These are phyloP conservation scores for Nakaseomyces sp. DNA, from an alignment of 1,139 yeast species.

Conservation along the genomic window DNA sequence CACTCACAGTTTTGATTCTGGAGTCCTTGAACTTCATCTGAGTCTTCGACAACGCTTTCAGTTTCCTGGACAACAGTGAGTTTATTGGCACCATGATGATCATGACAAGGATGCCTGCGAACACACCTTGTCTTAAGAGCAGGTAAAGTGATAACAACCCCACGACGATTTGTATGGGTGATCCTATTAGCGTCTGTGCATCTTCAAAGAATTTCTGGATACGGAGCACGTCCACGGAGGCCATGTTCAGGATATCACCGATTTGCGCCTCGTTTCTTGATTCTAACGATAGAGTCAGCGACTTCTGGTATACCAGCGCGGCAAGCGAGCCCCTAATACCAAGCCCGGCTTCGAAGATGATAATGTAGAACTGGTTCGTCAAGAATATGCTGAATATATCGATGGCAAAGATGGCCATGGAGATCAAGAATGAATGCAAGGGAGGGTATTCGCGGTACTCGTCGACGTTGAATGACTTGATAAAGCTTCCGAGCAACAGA, in stretches of 20 bases:
- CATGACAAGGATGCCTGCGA: conserved; percentile 52
- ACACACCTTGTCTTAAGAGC: conserved; percentile 52
- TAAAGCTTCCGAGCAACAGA: conserved; percentile 43
- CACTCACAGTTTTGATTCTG: conserved; percentile 50
- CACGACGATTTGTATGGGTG: conserved; percentile 49
- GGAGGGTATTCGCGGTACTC: conserved; percentile 31
- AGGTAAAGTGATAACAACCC: conserved; percentile 49
- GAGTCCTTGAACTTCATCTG: conserved; percentile 64
- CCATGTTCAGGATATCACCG: conserved; percentile 50
- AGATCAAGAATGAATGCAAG: conserved; percentile 44
- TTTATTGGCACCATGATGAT: conserved; percentile 52
- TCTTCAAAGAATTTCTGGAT: conserved; percentile 46
- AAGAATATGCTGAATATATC: conserved; percentile 41
- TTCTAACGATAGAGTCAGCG: conserved; percentile 41
- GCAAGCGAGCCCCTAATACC: conserved; percentile 45
- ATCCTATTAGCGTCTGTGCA: conserved; percentile 47
- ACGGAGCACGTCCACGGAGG: conserved; percentile 52
- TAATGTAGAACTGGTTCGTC: conserved; percentile 45
- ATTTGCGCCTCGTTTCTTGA: conserved; percentile 40
- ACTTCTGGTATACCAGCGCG: conserved; percentile 44
- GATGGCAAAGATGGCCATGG: conserved; percentile 42
- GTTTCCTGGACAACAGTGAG: conserved; percentile 39
- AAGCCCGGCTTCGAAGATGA: conserved; percentile 44
- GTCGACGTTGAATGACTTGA: conserved; percentile 38
- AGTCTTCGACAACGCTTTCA: conserved; percentile 43